These are phyloP conservation scores for Trametes versicolor DNA, from an alignment of 1,284 basidiomycete genomes.

Conservation along the genomic window DNA sequence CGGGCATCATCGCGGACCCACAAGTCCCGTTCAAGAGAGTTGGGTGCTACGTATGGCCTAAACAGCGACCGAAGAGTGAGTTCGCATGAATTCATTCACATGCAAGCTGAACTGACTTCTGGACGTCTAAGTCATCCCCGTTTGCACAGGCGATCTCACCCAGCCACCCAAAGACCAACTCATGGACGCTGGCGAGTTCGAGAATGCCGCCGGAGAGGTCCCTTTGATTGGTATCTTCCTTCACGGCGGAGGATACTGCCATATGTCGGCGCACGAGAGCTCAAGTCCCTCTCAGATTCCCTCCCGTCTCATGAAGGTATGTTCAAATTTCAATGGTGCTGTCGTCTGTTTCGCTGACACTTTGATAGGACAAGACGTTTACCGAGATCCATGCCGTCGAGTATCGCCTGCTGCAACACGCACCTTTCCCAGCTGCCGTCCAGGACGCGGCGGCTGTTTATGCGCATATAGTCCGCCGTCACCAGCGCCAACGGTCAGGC, in stretches of 20 bases:
- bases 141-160: slow-evolving; percentile 12
- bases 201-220: slow-evolving; percentile 36
- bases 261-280: slow-evolving; percentile 62
- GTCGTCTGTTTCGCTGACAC: neutral
- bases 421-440: slow-evolving; percentile 69
- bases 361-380: slow-evolving; percentile 41
- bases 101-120: neutral
- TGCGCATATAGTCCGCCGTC: slow-evolving; percentile 56
- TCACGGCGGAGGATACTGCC: slow-evolving; percentile 63
- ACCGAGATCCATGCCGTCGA: slow-evolving; percentile 60
- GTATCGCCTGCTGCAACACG: slow-evolving; percentile 60
- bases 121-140: slow-evolving; percentile 21
- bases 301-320: slow-evolving; percentile 51
- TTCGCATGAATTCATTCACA: neutral
- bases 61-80: slow-evolving; percentile 39
- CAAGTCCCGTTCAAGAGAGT: slow-evolving; percentile 53
- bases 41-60: slow-evolving; percentile 60
- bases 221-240: slow-evolving; percentile 58
- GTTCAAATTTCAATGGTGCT: neutral
- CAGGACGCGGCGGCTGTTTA: slow-evolving; percentile 72
- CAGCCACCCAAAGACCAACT: slow-evolving; percentile 17
- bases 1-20: slow-evolving; percentile 52
- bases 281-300: slow-evolving; percentile 59
- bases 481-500: slow-evolving; percentile 22
- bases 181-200: slow-evolving; percentile 33